A percentile compares a stretch with the other conserved stretches of the same genome.
Evolutionary conservation across 1,284 basidiomycete genomes (phyloP).

Genomic region (Coniferiporia weirii): DNA sequence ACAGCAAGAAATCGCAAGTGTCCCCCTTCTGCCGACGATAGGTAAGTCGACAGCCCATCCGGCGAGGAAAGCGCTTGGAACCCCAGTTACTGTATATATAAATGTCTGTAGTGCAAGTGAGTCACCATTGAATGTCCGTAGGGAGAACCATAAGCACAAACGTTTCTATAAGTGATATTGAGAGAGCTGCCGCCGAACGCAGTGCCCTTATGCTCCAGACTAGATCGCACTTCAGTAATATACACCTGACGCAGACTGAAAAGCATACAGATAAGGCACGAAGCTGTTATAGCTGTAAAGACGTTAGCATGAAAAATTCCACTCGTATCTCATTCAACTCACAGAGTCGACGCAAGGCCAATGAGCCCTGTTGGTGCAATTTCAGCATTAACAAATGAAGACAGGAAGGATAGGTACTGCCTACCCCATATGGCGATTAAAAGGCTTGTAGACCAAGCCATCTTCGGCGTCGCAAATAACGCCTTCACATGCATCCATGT

Average conservation of each 20-base stretch:
- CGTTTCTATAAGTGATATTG: conserved; percentile 49
- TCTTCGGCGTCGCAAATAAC: conserved; percentile 49
- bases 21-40: conserved; percentile 56
- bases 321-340: neutral
- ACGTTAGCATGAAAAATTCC: neutral
- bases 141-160: conserved; percentile 21
- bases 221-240: conserved; percentile 18
- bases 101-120: conserved; percentile 34
- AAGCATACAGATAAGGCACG: conserved; percentile 43
- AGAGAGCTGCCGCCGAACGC: conserved; percentile 44
- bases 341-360: conserved; percentile 57
- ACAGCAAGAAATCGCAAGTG: conserved; percentile 47
- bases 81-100: conserved; percentile 59
- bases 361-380: conserved; percentile 40
- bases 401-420: neutral
- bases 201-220: conserved; percentile 43
- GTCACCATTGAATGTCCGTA: neutral
- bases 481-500: conserved; percentile 40
- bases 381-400: neutral
- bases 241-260: neutral
- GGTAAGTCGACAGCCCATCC: conserved; percentile 62
- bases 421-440: conserved; percentile 53
- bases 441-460: conserved; percentile 54
- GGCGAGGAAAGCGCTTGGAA: conserved; percentile 62
- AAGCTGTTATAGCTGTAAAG: conserved; percentile 43